phyloP scores from a whole-genome alignment of 2,329 filamentous ascomycete genomes.

The Trichoderma sp. region DNA sequence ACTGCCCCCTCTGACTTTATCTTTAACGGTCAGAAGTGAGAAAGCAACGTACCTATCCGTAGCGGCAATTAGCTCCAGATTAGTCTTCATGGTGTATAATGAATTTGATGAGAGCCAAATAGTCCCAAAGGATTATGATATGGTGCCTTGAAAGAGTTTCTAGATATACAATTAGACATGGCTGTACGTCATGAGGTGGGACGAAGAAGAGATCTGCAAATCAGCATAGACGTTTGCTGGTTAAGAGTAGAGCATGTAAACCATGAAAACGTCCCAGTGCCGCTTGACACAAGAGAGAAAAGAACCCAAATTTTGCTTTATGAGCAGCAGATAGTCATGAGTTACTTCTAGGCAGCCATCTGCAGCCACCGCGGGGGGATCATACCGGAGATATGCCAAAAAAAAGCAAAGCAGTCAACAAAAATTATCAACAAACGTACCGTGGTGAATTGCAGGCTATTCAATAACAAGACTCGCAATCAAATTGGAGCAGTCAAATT shows the following conservation, averaged over 20 bases:
- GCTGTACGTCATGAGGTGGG: background rate
- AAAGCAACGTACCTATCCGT: constrained; percentile 57
- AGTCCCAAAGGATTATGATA: background rate
- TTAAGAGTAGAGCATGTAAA: background rate
- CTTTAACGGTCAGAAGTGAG: background rate
- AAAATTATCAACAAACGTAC: background rate
- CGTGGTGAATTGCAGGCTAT: background rate
- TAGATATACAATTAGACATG: background rate
- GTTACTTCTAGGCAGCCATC: background rate
- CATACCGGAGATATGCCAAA: background rate
- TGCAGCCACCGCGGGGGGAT: background rate
- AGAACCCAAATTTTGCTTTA: background rate
- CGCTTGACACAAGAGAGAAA: background rate
- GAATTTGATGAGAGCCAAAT: background rate
- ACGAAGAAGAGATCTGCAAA: background rate
- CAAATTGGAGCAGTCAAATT: background rate
- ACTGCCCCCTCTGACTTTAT: background rate
- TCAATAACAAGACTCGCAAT: background rate
- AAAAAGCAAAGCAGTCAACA: background rate
- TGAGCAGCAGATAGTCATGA: background rate
- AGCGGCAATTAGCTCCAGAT: constrained; percentile 57
- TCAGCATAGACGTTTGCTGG: background rate
- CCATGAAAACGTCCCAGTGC: background rate
- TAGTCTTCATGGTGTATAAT: constrained; percentile 38
- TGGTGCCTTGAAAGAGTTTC: background rate